Evolutionary conservation across 2,329 filamentous ascomycete genomes (phyloP).

Genomic region (Aspergillus neoniger): DNA sequence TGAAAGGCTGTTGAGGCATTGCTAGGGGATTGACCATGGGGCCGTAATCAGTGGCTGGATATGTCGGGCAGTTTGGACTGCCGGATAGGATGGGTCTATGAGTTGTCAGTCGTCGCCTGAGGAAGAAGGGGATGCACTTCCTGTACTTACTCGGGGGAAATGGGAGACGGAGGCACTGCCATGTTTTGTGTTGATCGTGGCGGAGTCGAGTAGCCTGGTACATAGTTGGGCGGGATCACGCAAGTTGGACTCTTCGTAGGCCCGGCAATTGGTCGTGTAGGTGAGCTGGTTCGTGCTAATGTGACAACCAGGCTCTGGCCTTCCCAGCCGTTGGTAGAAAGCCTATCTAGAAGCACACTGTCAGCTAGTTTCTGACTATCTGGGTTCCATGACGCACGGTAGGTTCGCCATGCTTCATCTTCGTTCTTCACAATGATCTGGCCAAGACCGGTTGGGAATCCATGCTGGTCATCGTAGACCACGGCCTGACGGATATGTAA

Average conservation of each 20-base stretch:
- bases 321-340: slow-evolving; percentile 47
- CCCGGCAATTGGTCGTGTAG: slow-evolving; percentile 45
- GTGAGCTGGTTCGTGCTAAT: slow-evolving; percentile 42
- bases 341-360: slow-evolving; percentile 34
- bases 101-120: slow-evolving; percentile 1
- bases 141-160: slow-evolving; percentile 39
- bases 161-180: slow-evolving; percentile 36
- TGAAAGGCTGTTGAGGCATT: slow-evolving; percentile 27
- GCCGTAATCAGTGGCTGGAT: slow-evolving; percentile 30
- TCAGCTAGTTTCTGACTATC: slow-evolving; percentile 17
- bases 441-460: slow-evolving; percentile 45
- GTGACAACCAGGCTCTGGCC: slow-evolving; percentile 47
- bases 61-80: slow-evolving; percentile 24
- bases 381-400: slow-evolving; percentile 33
- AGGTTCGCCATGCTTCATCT: slow-evolving; percentile 48
- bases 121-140: not conserved
- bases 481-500: slow-evolving; percentile 48
- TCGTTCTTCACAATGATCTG: slow-evolving; percentile 50
- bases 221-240: slow-evolving; percentile 30
- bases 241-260: slow-evolving; percentile 42
- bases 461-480: slow-evolving; percentile 47
- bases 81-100: not conserved
- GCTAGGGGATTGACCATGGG: slow-evolving; percentile 27
- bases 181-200: slow-evolving; percentile 31
- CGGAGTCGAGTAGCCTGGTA: slow-evolving; percentile 37